These are phyloP conservation scores for Austroboletus novae-zelandiae DNA, from an alignment of 1,284 basidiomycete genomes.

Conservation along the genomic window DNA sequence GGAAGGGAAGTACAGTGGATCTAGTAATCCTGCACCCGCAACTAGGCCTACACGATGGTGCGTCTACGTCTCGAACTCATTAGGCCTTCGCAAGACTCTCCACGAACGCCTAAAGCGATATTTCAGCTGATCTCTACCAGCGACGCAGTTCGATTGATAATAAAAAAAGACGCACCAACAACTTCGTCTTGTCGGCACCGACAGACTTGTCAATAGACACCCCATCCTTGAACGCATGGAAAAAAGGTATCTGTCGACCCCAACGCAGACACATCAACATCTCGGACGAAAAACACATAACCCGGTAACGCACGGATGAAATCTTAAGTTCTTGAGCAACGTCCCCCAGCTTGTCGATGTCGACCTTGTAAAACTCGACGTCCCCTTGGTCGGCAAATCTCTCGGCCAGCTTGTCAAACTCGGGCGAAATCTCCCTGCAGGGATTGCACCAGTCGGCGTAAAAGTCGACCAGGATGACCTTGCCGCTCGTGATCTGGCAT, in stretches of 20 bases:
- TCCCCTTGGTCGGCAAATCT: slow-evolving; percentile 32
- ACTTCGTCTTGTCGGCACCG: slow-evolving; percentile 47
- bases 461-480: slow-evolving; percentile 57
- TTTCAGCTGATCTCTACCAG: too few relatives aligned
- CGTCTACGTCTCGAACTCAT: too few relatives aligned
- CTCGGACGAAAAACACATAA: not conserved
- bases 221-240: slow-evolving; percentile 64
- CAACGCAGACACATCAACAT: not conserved
- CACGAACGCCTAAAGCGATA: too few relatives aligned
- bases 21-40: too few relatives aligned
- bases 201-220: slow-evolving; percentile 49
- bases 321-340: slow-evolving; percentile 50
- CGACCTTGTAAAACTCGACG: slow-evolving; percentile 68
- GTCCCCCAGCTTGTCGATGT: slow-evolving; percentile 49
- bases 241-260: slow-evolving; percentile 64
- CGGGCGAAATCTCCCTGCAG: slow-evolving; percentile 68
- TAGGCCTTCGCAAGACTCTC: too few relatives aligned
- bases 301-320: slow-evolving; percentile 41
- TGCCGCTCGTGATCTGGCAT: slow-evolving; percentile 29
- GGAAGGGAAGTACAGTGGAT: too few relatives aligned
- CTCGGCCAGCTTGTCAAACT: slow-evolving; percentile 54
- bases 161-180: slow-evolving; percentile 7
- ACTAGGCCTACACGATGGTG: too few relatives aligned
- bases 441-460: slow-evolving; percentile 59
- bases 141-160: not conserved